phyloP scores from a whole-genome alignment of 306 rosid genomes.

The Glycine soja region DNA sequence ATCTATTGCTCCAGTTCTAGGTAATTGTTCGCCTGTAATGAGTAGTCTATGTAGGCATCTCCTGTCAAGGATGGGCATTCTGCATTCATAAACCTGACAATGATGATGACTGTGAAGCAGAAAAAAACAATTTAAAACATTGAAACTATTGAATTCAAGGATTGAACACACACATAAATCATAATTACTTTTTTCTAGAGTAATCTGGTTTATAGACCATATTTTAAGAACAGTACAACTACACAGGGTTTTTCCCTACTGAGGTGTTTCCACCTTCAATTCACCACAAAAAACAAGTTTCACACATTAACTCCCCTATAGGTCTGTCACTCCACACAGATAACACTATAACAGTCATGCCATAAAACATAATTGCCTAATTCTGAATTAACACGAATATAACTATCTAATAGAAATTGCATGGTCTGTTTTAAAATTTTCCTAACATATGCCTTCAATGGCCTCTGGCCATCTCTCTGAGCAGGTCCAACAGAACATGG shows the following conservation, averaged over 20 bases:
- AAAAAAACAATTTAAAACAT: slow-evolving; percentile 26
- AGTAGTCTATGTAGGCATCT: slow-evolving; percentile 46
- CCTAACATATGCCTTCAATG: not conserved
- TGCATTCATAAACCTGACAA: slow-evolving; percentile 52
- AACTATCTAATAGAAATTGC: not conserved
- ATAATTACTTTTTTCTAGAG: not conserved
- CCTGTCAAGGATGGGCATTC: slow-evolving; percentile 44
- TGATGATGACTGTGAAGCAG: slow-evolving; percentile 47
- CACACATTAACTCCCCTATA: not conserved
- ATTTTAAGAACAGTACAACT: not conserved
- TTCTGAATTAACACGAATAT: not conserved
- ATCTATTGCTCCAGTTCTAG: slow-evolving; percentile 42
- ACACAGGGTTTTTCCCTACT: not conserved
- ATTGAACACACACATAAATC: slow-evolving; percentile 4
- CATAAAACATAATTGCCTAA: not conserved
- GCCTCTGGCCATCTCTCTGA: not conserved
- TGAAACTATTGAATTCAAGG: slow-evolving; percentile 10
- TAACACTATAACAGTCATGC: not conserved
- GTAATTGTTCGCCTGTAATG: slow-evolving; percentile 42
- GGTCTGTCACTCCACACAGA: not conserved
- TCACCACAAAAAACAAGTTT: not conserved
- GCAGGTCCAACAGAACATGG: not conserved
- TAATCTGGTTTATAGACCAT: not conserved
- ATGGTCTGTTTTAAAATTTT: not conserved
- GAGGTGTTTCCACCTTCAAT: not conserved